These are phyloP conservation scores for Amaranthus palmeri DNA, from an alignment of 148 eudicot species.

Conservation along the genomic window DNA sequence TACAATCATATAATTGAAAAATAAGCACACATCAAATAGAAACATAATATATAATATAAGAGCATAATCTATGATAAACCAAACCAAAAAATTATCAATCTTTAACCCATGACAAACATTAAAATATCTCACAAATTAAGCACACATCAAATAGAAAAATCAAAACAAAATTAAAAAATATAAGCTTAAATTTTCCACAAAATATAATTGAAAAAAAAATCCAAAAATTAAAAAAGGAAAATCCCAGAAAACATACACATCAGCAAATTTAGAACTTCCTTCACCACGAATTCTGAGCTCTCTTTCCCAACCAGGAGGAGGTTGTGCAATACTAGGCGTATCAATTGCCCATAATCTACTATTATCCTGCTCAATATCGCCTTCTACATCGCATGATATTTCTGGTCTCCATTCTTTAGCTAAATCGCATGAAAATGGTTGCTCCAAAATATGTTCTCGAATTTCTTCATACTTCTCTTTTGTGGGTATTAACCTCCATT, in stretches of 20 bases:
- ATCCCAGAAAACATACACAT: conserved; percentile 56
- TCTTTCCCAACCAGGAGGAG: conserved; percentile 91
- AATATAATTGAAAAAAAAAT: not conserved
- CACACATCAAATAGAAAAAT: not conserved
- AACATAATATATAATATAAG: not conserved
- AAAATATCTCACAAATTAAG: not conserved
- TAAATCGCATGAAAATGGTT: conserved; percentile 63
- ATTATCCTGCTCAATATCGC: conserved; percentile 78
- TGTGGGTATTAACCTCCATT: conserved; percentile 92
- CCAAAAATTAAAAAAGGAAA: not conserved
- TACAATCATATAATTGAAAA: too few species aligned
- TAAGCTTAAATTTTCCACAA: not conserved
- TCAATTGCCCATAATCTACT: conserved; percentile 95
- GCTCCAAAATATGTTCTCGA: conserved; percentile 65
- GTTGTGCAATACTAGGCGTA: conserved; percentile 77
- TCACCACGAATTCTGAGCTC: conserved; percentile 73
- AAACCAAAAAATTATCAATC: not conserved
- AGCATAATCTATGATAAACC: not conserved
- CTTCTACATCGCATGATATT: conserved; percentile 59
- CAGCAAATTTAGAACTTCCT: conserved; percentile 86
- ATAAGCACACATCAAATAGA: not conserved
- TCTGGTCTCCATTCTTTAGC: conserved; percentile 82
- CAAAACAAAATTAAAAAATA: not conserved
- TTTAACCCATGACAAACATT: not conserved
- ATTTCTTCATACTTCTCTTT: conserved; percentile 90